These are phyloP conservation scores for Talaromyces sp. DNA, from an alignment of 2,329 filamentous ascomycete species.

Conservation along the genomic window DNA sequence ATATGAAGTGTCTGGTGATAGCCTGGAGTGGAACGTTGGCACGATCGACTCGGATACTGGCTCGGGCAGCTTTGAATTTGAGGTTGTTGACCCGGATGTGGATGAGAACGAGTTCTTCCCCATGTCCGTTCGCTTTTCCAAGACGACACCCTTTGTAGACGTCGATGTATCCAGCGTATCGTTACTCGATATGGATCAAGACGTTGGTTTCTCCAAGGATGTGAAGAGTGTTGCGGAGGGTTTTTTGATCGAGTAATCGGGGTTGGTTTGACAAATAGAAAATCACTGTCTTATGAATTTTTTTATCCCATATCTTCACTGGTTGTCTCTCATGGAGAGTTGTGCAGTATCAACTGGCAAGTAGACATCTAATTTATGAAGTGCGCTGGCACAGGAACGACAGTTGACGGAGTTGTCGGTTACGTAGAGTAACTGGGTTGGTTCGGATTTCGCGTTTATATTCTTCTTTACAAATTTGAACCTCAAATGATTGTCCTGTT, in stretches of 20 bases:
- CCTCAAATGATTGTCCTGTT: neutral
- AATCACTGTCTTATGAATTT: neutral
- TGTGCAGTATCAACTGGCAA: slow-evolving; percentile 13
- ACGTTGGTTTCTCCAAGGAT: slow-evolving; percentile 40
- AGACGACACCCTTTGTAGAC: slow-evolving; percentile 79
- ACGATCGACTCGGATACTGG: slow-evolving; percentile 75
- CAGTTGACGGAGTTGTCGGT: neutral
- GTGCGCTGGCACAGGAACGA: neutral
- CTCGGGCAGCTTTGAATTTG: slow-evolving; percentile 89
- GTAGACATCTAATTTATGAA: neutral
- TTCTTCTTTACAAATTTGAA: neutral
- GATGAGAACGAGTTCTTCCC: slow-evolving; percentile 97
- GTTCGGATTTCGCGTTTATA: neutral
- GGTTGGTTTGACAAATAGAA: neutral
- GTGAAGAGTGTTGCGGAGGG: slow-evolving; percentile 40
- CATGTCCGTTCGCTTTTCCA: slow-evolving; percentile 86
- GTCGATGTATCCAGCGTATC: slow-evolving; percentile 64
- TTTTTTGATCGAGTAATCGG: slow-evolving; percentile 37
- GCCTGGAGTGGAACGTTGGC: slow-evolving; percentile 89
- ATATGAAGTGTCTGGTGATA: slow-evolving; percentile 90
- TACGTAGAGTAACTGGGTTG: neutral
- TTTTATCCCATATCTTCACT: neutral
- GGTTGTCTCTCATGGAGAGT: neutral
- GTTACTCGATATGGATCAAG: slow-evolving; percentile 41
- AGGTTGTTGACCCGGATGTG: slow-evolving; percentile 74